Evolutionary conservation across 2,329 filamentous ascomycete genomes (phyloP).

Genomic region (Fusarium multiceps): DNA sequence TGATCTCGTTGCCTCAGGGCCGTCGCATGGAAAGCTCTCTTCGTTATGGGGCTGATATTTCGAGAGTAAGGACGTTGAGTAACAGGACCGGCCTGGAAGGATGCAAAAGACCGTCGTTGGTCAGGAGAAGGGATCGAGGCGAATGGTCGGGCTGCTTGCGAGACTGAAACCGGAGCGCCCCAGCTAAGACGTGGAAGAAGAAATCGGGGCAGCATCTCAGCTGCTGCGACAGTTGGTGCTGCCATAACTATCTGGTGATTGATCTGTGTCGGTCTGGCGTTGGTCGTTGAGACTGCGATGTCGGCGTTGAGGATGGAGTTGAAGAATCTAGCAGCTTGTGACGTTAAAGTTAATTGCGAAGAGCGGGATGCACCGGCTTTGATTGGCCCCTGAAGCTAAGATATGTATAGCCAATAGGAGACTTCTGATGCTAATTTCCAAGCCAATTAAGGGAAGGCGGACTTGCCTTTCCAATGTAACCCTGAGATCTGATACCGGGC

Average conservation of each 20-base stretch:
- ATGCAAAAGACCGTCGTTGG: slow-evolving; percentile 36
- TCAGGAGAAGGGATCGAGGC: slow-evolving; percentile 24
- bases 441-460: slow-evolving; percentile 27
- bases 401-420: slow-evolving; percentile 27
- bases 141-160: slow-evolving; percentile 39
- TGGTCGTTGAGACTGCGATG: slow-evolving; percentile 10
- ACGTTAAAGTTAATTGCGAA: slow-evolving; percentile 32
- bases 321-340: slow-evolving; percentile 36
- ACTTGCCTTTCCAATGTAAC: slow-evolving; percentile 6
- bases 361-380: slow-evolving; percentile 44
- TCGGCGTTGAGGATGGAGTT: slow-evolving; percentile 24
- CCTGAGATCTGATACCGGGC: slow-evolving; percentile 12
- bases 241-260: slow-evolving; percentile 41
- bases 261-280: slow-evolving; percentile 1
- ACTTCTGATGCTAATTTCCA: background rate
- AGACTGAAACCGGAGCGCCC: slow-evolving; percentile 49
- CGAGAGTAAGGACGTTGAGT: slow-evolving; percentile 17
- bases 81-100: slow-evolving; percentile 34
- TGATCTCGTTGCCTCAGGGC: slow-evolving; percentile 74
- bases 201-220: slow-evolving; percentile 62
- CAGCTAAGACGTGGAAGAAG: slow-evolving; percentile 68
- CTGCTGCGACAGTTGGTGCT: slow-evolving; percentile 43
- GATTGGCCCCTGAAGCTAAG: slow-evolving; percentile 35
- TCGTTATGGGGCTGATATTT: slow-evolving; percentile 40
- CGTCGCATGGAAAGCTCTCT: slow-evolving; percentile 75